Percentiles rank a stretch among this genome's conserved stretches.
These are phyloP conservation scores for Didymellaceae sp. DNA, from an alignment of 2,329 filamentous ascomycete genomes.

Conservation along the genomic window DNA sequence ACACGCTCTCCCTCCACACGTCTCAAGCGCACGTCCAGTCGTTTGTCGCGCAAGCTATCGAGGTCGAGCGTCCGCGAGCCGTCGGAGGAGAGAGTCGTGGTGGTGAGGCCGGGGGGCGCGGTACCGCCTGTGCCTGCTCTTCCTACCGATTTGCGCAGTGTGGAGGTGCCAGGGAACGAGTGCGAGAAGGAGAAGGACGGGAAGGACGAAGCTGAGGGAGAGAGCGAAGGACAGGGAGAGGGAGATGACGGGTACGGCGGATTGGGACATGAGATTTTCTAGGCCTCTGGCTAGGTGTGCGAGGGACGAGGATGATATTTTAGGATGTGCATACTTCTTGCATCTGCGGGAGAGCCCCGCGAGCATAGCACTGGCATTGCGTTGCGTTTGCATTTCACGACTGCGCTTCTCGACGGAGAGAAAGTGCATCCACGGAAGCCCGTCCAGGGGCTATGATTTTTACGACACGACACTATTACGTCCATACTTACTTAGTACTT, in stretches of 20 bases:
- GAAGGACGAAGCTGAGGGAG: not conserved
- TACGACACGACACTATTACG: too few relatives aligned
- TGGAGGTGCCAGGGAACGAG: slow-evolving; percentile 16
- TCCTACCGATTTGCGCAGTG: slow-evolving; percentile 31
- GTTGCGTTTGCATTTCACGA: too few relatives aligned
- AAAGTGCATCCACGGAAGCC: too few relatives aligned
- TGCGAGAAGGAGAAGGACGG: slow-evolving; percentile 22
- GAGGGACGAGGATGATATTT: too few relatives aligned
- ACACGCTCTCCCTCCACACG: too few relatives aligned
- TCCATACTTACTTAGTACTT: too few relatives aligned
- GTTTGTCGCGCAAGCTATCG: slow-evolving; percentile 13
- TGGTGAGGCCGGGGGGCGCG: slow-evolving; percentile 38
- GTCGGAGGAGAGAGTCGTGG: slow-evolving; percentile 26
- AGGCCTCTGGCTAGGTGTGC: too few relatives aligned
- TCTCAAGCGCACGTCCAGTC: slow-evolving; percentile 20
- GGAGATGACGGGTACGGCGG: slow-evolving; percentile 42
- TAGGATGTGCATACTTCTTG: too few relatives aligned
- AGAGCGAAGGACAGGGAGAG: slow-evolving; percentile 6
- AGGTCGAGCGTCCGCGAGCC: not conserved
- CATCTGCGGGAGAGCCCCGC: too few relatives aligned
- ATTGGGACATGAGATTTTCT: slow-evolving; percentile 47
- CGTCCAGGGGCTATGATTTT: too few relatives aligned
- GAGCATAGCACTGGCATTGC: too few relatives aligned
- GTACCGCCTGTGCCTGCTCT: slow-evolving; percentile 41
- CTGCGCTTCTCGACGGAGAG: too few relatives aligned